These are phyloP conservation scores for Reticulascus tulasneorum DNA, from an alignment of 2,329 filamentous ascomycete genomes.

Conservation along the genomic window DNA sequence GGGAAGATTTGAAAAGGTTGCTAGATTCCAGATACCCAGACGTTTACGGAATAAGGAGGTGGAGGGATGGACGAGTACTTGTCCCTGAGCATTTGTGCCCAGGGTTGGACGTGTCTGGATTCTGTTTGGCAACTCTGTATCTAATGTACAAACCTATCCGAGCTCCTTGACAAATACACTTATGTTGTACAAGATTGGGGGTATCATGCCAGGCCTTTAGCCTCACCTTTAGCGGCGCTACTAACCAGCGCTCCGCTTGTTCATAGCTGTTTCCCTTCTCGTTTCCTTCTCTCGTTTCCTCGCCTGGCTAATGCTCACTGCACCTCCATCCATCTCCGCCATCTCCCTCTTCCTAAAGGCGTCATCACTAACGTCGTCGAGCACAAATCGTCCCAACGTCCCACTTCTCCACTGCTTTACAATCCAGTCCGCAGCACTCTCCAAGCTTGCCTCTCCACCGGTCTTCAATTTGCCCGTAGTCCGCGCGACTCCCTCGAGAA, in stretches of 20 bases:
- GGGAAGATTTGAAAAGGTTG: background rate
- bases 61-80: too few species aligned
- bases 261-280: constrained; percentile 33
- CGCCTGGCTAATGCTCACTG: constrained; percentile 64
- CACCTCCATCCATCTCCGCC: constrained; percentile 38
- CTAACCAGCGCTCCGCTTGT: constrained; percentile 10
- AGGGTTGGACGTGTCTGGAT: background rate
- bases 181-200: constrained; percentile 8
- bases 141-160: constrained; percentile 7
- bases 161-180: background rate
- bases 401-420: constrained; percentile 80
- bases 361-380: constrained; percentile 70
- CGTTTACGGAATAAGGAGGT: too few species aligned
- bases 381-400: constrained; percentile 67
- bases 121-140: background rate
- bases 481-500: constrained; percentile 67
- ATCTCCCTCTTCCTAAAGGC: constrained; percentile 47
- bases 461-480: constrained; percentile 73
- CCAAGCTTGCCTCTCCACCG: constrained; percentile 66
- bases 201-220: constrained; percentile 8
- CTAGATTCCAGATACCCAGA: constrained; percentile 3
- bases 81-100: too few species aligned
- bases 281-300: constrained; percentile 62
- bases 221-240: background rate
- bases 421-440: constrained; percentile 73